Evolutionary conservation across 306 rosid species (phyloP).

Genomic region (Sindora glabra): DNA sequence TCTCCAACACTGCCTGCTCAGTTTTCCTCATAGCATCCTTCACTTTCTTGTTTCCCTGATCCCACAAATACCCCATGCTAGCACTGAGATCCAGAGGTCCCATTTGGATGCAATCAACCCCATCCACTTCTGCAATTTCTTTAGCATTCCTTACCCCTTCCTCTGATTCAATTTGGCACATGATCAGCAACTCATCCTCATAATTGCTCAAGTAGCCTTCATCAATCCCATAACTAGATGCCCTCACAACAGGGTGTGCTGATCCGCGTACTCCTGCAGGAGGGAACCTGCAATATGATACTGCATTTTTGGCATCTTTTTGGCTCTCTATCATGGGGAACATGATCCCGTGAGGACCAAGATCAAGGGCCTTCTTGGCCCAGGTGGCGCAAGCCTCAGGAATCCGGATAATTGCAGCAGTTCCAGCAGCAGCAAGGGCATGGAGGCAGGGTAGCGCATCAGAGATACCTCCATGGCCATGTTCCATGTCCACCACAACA

Average conservation of each 20-base stretch:
- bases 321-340: constrained; percentile 71
- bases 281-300: constrained; percentile 61
- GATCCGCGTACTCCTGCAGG: constrained; percentile 69
- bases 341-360: constrained; percentile 86
- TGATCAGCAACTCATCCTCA: constrained; percentile 57
- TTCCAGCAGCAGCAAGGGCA: constrained; percentile 63
- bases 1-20: constrained; percentile 50
- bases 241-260: constrained; percentile 70
- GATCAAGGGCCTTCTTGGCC: constrained; percentile 80
- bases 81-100: constrained; percentile 86
- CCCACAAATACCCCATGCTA: constrained; percentile 71
- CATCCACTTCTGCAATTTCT: constrained; percentile 60
- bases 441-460: constrained; percentile 58
- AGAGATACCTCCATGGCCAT: constrained; percentile 61
- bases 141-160: constrained; percentile 37
- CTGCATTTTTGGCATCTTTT: constrained; percentile 48
- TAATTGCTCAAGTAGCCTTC: constrained; percentile 55
- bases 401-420: constrained; percentile 60
- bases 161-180: constrained; percentile 62
- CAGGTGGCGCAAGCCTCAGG: constrained; percentile 62
- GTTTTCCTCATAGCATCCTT: constrained; percentile 45
- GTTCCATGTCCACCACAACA: constrained; percentile 80
- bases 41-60: constrained; percentile 63
- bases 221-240: constrained; percentile 64
- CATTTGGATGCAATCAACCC: constrained; percentile 80